Evolutionary conservation across 2,329 filamentous ascomycete genomes (phyloP).

Genomic region (Xylariaceae sp.): DNA sequence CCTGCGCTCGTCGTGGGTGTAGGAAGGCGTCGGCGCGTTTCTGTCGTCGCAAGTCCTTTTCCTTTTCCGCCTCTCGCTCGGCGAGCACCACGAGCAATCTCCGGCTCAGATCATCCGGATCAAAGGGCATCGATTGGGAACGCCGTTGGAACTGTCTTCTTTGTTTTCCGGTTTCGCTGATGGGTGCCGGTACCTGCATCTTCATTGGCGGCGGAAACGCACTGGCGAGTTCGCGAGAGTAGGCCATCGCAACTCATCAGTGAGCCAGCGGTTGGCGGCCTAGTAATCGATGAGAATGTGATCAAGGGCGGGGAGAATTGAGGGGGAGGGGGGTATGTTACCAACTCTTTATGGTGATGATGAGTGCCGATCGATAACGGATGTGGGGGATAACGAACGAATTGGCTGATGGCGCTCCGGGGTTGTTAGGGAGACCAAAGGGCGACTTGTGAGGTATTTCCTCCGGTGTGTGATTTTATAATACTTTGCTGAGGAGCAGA

Average conservation of each 20-base stretch:
- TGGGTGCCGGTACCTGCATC: slow-evolving; percentile 10
- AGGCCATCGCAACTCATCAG: slow-evolving; percentile 16
- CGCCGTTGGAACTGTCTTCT: slow-evolving; percentile 11
- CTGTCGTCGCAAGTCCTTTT: slow-evolving; percentile 29
- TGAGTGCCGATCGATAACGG: background rate
- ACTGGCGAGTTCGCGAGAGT: slow-evolving; percentile 9
- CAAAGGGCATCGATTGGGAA: slow-evolving; percentile 38
- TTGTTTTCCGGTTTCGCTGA: slow-evolving; percentile 3
- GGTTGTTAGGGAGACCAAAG: slow-evolving; percentile 13
- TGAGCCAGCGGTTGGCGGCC: background rate
- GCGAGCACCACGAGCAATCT: slow-evolving; percentile 47
- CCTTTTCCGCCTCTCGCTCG: slow-evolving; percentile 42
- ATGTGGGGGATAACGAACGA: slow-evolving; percentile 9
- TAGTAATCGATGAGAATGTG: background rate
- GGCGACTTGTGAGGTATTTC: slow-evolving; percentile 4
- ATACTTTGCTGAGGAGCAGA: background rate
- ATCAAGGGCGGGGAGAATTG: background rate
- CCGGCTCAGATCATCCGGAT: slow-evolving; percentile 50
- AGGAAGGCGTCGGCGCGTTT: slow-evolving; percentile 24
- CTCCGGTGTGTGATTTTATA: slow-evolving; percentile 8
- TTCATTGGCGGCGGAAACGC: slow-evolving; percentile 5
- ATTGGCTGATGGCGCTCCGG: slow-evolving; percentile 9
- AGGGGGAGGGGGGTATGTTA: background rate
- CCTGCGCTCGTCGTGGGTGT: slow-evolving; percentile 13
- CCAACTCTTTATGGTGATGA: background rate